These are phyloP conservation scores for Kwoniella europaea DNA, from an alignment of 768 basidiomycete genomes.

Conservation along the genomic window DNA sequence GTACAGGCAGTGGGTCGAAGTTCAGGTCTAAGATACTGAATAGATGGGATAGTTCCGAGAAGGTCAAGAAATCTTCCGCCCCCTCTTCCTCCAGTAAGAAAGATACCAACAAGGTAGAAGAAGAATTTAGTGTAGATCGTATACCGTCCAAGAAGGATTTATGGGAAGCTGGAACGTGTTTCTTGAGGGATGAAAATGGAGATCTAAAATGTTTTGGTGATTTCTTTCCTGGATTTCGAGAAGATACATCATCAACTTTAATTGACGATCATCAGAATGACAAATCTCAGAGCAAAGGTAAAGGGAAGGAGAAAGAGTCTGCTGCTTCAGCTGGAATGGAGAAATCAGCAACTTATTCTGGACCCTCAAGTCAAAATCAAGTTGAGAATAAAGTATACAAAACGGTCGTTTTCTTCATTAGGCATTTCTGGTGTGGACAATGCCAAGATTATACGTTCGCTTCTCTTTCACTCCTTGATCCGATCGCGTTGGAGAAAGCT, in stretches of 20 bases:
- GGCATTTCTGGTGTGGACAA: slow-evolving; percentile 58
- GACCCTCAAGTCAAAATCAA: neutral
- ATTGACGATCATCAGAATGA: slow-evolving; percentile 1
- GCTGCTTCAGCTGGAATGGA: slow-evolving; percentile 5
- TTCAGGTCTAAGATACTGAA: slow-evolving; percentile 10
- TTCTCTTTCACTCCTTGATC: slow-evolving; percentile 49
- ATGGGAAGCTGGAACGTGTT: slow-evolving; percentile 54
- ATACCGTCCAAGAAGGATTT: slow-evolving; percentile 40
- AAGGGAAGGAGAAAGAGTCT: neutral
- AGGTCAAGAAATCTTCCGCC: slow-evolving; percentile 14
- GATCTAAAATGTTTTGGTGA: slow-evolving; percentile 45
- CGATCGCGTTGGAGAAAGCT: slow-evolving; percentile 42
- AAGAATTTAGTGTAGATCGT: slow-evolving; percentile 45
- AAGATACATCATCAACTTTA: neutral
- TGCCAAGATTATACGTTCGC: slow-evolving; percentile 57
- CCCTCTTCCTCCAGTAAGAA: neutral
- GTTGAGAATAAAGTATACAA: slow-evolving; percentile 17
- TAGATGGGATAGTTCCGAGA: slow-evolving; percentile 23
- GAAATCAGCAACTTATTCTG: slow-evolving; percentile 1
- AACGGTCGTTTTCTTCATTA: slow-evolving; percentile 57
- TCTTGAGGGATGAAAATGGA: slow-evolving; percentile 50
- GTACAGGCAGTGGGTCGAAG: neutral
- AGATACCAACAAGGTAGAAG: slow-evolving; percentile 24
- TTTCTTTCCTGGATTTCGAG: slow-evolving; percentile 36
- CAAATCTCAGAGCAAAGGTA: slow-evolving; percentile 5